Evolutionary conservation across 345 rosid genomes (phyloP), one percentile per base, ranked within the genome.

Genomic region (Arabis hirsuta): DNA sequence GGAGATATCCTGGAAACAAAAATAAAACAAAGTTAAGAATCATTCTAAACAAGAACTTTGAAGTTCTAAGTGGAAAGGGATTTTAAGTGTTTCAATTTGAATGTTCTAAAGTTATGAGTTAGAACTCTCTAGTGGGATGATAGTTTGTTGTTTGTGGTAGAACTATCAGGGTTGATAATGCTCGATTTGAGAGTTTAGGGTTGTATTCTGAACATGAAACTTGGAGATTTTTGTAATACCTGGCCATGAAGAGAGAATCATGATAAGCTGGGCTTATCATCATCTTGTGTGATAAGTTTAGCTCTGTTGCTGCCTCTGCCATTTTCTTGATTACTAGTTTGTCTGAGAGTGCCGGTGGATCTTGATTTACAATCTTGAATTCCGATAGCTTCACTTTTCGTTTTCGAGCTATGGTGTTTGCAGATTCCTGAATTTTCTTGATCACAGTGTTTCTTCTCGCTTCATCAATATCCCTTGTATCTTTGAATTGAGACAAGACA

Each of bases 191-290:
- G 26, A 29, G 60, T 50, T 51, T 71, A 31, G 7, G 2, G 22
- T 51, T 12, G 11, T 48, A 16, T 29, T 61, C 8, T 12, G 9
- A 42, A 61, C 45, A 42, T 7, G 50, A 73, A 51, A 61, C 34
- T 9, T 51, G 54, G 3, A 54, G 19, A 5, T 1, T n/a, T 58
- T 43, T 34, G 67, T 50, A 43, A 76, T 81, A 94, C 98, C 98
- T 94, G 58, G 97, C 96, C 98, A 94, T 86, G 77, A 94, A 94
- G 67, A 91, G 81, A 14, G 98, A 88, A 84, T 94, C 97, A 55
- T 94, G 98, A 77, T 94, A 94, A 76, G 96, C 98, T 83, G 97
- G 83, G 86, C 98, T 94, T 43, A 91, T 86, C 98, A 94, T 91
- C 73, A 72, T 75, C 82, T 86, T 91, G 64, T 86, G 85, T 4